A percentile compares a stretch with the other conserved stretches of the same genome.
phyloP scores from a whole-genome alignment of 768 basidiomycete species.

The Phlegmacium glaucopus region DNA sequence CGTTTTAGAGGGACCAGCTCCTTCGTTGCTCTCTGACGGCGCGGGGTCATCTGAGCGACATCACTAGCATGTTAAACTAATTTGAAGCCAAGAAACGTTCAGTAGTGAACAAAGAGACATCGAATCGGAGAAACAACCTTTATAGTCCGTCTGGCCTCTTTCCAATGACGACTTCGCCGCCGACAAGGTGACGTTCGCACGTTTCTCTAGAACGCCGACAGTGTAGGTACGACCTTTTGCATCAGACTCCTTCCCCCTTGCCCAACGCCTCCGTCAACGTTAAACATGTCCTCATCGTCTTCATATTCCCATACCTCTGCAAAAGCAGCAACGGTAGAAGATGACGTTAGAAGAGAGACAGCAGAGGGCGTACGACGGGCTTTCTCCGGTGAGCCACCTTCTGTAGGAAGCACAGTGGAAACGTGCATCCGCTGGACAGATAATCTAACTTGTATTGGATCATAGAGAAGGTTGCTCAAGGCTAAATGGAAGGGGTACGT shows the following conservation, averaged over 20 bases:
- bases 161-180: constrained; percentile 84
- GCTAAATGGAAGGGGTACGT: constrained; percentile 88
- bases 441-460: constrained; percentile 90
- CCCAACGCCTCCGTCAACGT: constrained; percentile 44
- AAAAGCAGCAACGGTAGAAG: constrained; percentile 84
- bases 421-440: constrained; percentile 70
- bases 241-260: constrained; percentile 43
- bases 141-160: constrained; percentile 75
- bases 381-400: constrained; percentile 47
- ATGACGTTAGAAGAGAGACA: constrained; percentile 70
- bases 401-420: constrained; percentile 32
- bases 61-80: constrained; percentile 90
- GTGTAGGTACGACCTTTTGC: constrained; percentile 49
- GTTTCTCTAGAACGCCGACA: constrained; percentile 83
- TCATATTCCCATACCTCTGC: constrained; percentile 99
- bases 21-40: constrained; percentile 58
- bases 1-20: constrained; percentile 34
- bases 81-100: constrained; percentile 1
- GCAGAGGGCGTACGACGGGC: constrained; percentile 72
- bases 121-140: constrained; percentile 45
- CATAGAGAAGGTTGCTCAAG: constrained; percentile 92
- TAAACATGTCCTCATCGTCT: constrained; percentile 91
- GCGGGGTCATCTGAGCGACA: constrained; percentile 88
- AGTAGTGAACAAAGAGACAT: neutral
- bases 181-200: constrained; percentile 88